A percentile compares a stretch with the other conserved stretches of the same genome.
Evolutionary conservation across 2,329 filamentous ascomycete species (phyloP).

Genomic region (Albophoma yamanashiensis): DNA sequence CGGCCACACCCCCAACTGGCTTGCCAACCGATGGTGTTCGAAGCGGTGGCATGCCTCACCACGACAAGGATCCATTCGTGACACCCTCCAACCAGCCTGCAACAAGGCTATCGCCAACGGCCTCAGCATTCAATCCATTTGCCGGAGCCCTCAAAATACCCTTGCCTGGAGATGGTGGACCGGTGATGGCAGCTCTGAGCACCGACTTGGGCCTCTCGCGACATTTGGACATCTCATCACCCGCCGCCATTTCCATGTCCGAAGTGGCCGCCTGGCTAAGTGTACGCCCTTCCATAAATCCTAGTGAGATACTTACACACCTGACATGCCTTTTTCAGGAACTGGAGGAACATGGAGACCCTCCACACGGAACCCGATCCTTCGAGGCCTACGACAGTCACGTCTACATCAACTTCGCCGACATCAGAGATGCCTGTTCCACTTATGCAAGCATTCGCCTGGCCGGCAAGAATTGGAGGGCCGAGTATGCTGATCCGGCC

Average conservation of each 20-base stretch:
- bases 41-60: slow-evolving; percentile 9
- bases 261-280: slow-evolving; percentile 33
- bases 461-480: slow-evolving; percentile 33
- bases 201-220: slow-evolving; percentile 34
- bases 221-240: slow-evolving; percentile 29
- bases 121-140: slow-evolving; percentile 48
- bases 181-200: slow-evolving; percentile 28
- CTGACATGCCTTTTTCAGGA: slow-evolving; percentile 19
- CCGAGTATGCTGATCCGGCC: slow-evolving; percentile 9
- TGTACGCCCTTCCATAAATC: slow-evolving; percentile 22
- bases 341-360: slow-evolving; percentile 20
- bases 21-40: slow-evolving; percentile 14
- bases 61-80: slow-evolving; percentile 45
- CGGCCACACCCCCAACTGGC: slow-evolving; percentile 17
- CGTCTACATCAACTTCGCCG: slow-evolving; percentile 45
- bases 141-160: slow-evolving; percentile 6
- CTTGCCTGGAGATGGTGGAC: slow-evolving; percentile 10
- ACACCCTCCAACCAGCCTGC: slow-evolving; percentile 22
- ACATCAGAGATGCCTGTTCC: slow-evolving; percentile 48
- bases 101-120: slow-evolving; percentile 50
- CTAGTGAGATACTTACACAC: slow-evolving; percentile 3
- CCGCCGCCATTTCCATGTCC: slow-evolving; percentile 15
- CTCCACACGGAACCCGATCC: slow-evolving; percentile 25
- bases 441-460: slow-evolving; percentile 35
- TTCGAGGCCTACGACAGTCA: slow-evolving; percentile 25